Evolutionary conservation across 2,329 filamentous ascomycete species (phyloP).

Genomic region (Orbilia javanica): DNA sequence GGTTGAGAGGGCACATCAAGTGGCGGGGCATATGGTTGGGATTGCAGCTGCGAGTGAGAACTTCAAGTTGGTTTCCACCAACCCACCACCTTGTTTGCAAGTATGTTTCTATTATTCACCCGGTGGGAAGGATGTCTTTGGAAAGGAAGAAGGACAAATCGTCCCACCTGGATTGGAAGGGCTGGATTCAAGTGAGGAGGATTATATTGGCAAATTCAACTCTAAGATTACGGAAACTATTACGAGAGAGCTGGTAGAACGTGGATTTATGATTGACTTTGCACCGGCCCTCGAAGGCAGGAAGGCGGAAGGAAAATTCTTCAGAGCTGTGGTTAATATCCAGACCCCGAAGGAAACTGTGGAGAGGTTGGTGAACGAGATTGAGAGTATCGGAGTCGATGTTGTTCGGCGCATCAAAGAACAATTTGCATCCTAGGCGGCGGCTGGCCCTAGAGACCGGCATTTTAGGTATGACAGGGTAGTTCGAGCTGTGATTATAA

Average conservation of each 20-base stretch:
- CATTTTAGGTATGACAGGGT: too few relatives aligned
- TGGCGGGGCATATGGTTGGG: constrained; percentile 76
- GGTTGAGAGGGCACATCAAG: constrained; percentile 79
- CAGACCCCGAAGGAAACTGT: constrained; percentile 73
- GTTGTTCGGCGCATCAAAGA: constrained; percentile 63
- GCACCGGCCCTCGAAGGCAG: constrained; percentile 69
- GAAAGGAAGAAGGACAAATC: constrained; percentile 58
- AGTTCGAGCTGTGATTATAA: neutral
- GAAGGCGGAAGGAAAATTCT: constrained; percentile 73
- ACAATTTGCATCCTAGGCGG: constrained; percentile 35
- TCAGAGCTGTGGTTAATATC: constrained; percentile 77
- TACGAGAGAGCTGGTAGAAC: constrained; percentile 69
- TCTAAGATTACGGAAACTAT: constrained; percentile 70
- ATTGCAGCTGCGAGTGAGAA: constrained; percentile 71
- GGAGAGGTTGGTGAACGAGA: constrained; percentile 73
- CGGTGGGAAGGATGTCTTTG: constrained; percentile 67
- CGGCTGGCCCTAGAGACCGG: too few relatives aligned
- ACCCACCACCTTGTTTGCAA: constrained; percentile 88
- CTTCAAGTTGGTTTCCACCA: constrained; percentile 79
- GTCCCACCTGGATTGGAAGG: constrained; percentile 30
- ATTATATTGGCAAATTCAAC: constrained; percentile 34
- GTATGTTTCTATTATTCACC: constrained; percentile 88
- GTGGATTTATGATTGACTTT: constrained; percentile 79
- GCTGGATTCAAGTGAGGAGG: constrained; percentile 8
- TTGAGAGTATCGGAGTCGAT: constrained; percentile 68